phyloP scores from a whole-genome alignment of 345 rosid species.

The Melastoma malabathricum region DNA sequence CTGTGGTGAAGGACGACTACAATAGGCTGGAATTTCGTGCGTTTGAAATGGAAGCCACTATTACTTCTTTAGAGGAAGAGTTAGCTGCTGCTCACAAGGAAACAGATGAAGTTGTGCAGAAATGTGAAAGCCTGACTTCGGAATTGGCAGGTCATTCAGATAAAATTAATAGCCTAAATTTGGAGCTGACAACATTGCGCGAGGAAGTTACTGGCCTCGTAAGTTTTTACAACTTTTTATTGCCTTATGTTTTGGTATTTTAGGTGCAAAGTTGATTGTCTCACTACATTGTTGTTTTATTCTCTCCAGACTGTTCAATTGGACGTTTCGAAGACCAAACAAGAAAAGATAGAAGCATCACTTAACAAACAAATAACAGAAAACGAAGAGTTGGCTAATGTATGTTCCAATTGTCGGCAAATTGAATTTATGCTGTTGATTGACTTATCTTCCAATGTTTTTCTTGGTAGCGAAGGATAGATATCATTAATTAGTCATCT shows the following conservation, averaged over 20 bases:
- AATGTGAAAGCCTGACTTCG: slow-evolving; percentile 34
- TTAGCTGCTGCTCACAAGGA: slow-evolving; percentile 39
- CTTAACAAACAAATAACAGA: slow-evolving; percentile 45
- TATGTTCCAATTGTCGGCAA: slow-evolving; percentile 7
- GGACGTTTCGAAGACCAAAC: slow-evolving; percentile 44
- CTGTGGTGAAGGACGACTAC: slow-evolving; percentile 54
- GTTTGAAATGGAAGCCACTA: slow-evolving; percentile 85
- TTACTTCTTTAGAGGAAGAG: slow-evolving; percentile 73
- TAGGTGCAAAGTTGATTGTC: neutral
- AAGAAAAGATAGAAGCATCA: slow-evolving; percentile 38
- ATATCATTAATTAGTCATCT: no score
- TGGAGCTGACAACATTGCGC: slow-evolving; percentile 35
- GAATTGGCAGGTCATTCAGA: slow-evolving; percentile 41
- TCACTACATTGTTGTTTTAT: neutral
- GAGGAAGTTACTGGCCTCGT: slow-evolving; percentile 47
- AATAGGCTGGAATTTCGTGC: slow-evolving; percentile 65
- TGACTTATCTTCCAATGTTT: no score
- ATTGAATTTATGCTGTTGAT: neutral
- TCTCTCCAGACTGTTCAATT: slow-evolving; percentile 38
- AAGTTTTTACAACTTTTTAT: slow-evolving; percentile 12
- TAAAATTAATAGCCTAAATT: slow-evolving; percentile 28
- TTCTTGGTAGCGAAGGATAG: no score
- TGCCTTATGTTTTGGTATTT: neutral
- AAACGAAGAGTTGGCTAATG: slow-evolving; percentile 90
- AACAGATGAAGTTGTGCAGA: slow-evolving; percentile 36